phyloP scores from a whole-genome alignment of 2,329 filamentous ascomycete species.

The Chaetomium sp. region DNA sequence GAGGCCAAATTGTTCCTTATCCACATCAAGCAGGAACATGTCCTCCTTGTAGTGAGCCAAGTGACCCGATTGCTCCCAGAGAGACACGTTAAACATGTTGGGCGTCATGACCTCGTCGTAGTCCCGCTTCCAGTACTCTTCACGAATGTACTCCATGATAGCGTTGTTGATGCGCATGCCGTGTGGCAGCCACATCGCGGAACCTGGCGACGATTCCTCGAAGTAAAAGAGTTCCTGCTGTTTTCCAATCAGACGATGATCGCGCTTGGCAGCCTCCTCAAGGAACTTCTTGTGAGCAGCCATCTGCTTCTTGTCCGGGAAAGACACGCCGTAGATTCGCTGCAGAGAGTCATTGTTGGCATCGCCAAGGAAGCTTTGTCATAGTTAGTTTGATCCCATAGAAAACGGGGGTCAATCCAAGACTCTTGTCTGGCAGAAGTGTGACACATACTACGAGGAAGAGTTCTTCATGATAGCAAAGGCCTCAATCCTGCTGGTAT shows the following conservation, averaged over 20 bases:
- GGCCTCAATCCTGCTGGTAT: slow-evolving; percentile 90
- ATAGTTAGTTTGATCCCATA: slow-evolving; percentile 37
- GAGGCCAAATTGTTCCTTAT: slow-evolving; percentile 76
- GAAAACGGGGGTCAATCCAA: background rate
- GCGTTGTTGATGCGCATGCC: slow-evolving; percentile 93
- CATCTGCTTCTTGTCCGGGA: slow-evolving; percentile 92
- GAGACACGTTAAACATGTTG: slow-evolving; percentile 90
- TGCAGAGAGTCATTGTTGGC: slow-evolving; percentile 93
- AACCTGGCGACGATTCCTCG: slow-evolving; percentile 89
- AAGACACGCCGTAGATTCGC: slow-evolving; percentile 94
- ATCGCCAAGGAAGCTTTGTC: slow-evolving; percentile 84
- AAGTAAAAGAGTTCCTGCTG: slow-evolving; percentile 99
- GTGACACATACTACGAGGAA: slow-evolving; percentile 36
- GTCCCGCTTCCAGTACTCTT: slow-evolving; percentile 88
- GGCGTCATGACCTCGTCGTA: slow-evolving; percentile 96
- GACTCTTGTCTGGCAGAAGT: background rate
- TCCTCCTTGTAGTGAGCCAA: slow-evolving; percentile 94
- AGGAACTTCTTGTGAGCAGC: slow-evolving; percentile 92
- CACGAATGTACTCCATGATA: slow-evolving; percentile 75
- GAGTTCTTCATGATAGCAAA: slow-evolving; percentile 84
- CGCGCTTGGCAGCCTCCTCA: slow-evolving; percentile 96
- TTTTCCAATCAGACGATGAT: slow-evolving; percentile 89
- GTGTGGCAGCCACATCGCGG: slow-evolving; percentile 88
- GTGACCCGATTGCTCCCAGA: slow-evolving; percentile 95
- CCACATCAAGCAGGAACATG: slow-evolving; percentile 76